Conservation (phyloP, 164 flowering plant genomes). For the Piper betle region DNA sequence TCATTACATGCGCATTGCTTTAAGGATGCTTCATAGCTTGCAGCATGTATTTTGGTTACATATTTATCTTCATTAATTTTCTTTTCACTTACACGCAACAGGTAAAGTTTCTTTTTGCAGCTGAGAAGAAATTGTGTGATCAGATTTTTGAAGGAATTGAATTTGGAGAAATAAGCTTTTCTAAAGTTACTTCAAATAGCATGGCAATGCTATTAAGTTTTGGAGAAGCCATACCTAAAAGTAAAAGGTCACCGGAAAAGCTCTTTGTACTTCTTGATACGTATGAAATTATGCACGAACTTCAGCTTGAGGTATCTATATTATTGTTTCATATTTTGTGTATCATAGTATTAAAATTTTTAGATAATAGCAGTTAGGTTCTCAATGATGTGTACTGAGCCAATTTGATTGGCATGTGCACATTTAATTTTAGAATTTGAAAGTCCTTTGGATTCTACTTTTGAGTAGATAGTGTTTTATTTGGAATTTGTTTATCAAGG, state of each 20-base stretch:
- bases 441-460: no score
- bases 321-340: no score
- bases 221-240: constrained; percentile 94
- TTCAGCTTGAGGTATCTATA: no score
- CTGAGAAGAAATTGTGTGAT: constrained; percentile 74
- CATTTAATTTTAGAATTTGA: no score
- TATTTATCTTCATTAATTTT: constrained; percentile 6
- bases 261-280: constrained; percentile 84
- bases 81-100: constrained; percentile 26
- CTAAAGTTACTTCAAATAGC: constrained; percentile 72
- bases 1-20: constrained; percentile 79
- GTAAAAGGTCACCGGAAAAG: constrained; percentile 96
- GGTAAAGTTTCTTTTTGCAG: constrained; percentile 89
- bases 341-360: no score
- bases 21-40: constrained; percentile 21
- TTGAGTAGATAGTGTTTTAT: no score
- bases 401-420: no score
- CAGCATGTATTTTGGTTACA: background rate
- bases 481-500: no score
- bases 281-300: constrained; percentile 94
- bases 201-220: constrained; percentile 84
- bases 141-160: constrained; percentile 72
- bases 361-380: no score
- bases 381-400: no score
- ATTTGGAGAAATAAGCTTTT: constrained; percentile 71